Conservation (phyloP, 2,329 filamentous ascomycete species). For the Albophoma yamanashiensis region DNA sequence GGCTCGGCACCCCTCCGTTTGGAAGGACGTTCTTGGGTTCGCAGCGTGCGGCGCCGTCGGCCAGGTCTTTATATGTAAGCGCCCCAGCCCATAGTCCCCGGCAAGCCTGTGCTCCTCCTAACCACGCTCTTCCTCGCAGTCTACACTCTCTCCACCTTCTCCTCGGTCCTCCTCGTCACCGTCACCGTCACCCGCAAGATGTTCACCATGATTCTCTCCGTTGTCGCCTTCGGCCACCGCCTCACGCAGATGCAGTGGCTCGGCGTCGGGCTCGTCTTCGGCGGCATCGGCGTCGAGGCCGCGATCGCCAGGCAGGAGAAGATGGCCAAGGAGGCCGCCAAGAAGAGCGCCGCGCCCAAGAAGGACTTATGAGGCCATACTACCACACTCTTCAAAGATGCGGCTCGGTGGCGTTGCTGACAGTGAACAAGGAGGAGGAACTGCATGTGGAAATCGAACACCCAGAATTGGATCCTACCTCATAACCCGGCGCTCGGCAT, state of each 20-base stretch:
- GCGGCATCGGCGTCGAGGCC: constrained; percentile 86
- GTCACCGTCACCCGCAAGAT: constrained; percentile 98
- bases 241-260: constrained; percentile 87
- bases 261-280: constrained; percentile 86
- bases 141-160: constrained; percentile 88
- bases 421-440: neutral
- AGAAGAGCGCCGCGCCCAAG: constrained; percentile 25
- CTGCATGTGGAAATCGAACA: neutral
- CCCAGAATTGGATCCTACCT: neutral
- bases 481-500: neutral
- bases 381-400: neutral
- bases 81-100: neutral
- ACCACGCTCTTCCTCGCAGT: constrained; percentile 31
- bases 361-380: constrained; percentile 15
- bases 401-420: neutral
- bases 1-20: constrained; percentile 65
- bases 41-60: constrained; percentile 83
- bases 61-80: constrained; percentile 85
- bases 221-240: constrained; percentile 86
- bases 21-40: constrained; percentile 83
- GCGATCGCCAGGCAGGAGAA: constrained; percentile 75
- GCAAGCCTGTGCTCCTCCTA: neutral
- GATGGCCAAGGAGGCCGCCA: constrained; percentile 61
- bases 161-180: constrained; percentile 82
- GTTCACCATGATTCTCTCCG: constrained; percentile 96